Evolutionary conservation across 1,284 basidiomycete species (phyloP).

Genomic region (Cerrena zonata): DNA sequence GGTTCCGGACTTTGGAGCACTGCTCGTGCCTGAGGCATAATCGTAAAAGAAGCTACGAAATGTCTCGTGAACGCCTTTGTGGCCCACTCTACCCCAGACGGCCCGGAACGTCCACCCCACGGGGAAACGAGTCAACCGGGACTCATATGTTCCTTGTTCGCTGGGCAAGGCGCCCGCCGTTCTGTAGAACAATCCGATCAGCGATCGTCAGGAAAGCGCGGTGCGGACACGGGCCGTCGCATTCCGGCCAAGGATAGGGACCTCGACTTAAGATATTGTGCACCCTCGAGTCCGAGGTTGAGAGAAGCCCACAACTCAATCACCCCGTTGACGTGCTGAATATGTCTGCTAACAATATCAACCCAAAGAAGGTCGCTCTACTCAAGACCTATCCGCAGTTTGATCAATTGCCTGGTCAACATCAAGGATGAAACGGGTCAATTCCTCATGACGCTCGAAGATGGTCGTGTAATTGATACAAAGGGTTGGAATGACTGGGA

Average conservation of each 20-base stretch:
- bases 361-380: conserved; percentile 29
- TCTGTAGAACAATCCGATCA: background rate
- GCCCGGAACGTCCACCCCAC: background rate
- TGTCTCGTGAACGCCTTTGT: background rate
- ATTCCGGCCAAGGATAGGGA: background rate
- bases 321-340: background rate
- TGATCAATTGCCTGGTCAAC: conserved; percentile 54
- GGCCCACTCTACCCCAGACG: background rate
- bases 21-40: background rate
- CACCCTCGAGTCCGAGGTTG: no score
- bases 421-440: conserved; percentile 56
- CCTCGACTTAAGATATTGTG: no score
- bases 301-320: background rate
- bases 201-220: background rate
- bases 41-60: background rate
- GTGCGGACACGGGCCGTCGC: background rate
- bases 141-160: background rate
- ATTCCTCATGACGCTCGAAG: conserved; percentile 48
- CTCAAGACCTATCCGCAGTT: conserved; percentile 36
- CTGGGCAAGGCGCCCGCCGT: background rate
- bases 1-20: background rate
- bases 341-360: conserved; percentile 31
- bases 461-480: conserved; percentile 59
- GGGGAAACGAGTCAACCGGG: background rate
- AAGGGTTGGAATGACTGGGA: conserved; percentile 68